phyloP scores from a whole-genome alignment of 2,329 filamentous ascomycete species.

The Fulvia fulva region DNA sequence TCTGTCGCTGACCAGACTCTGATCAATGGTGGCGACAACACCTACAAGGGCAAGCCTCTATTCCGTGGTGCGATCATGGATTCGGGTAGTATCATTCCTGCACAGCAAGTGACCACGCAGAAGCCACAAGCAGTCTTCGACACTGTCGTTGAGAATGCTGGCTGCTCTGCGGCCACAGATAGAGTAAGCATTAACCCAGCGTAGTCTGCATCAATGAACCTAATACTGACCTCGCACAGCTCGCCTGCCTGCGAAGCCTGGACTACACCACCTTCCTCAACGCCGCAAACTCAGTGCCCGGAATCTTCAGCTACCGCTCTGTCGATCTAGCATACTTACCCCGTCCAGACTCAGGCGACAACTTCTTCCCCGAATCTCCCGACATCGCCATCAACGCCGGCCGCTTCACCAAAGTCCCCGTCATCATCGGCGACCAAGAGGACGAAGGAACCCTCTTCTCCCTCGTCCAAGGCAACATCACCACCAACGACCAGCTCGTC shows the following conservation, averaged over 20 bases:
- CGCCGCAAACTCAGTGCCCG: constrained; percentile 67
- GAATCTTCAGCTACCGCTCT: constrained; percentile 62
- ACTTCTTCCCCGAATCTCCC: constrained; percentile 57
- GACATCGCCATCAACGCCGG: constrained; percentile 54
- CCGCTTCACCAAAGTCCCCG: constrained; percentile 56
- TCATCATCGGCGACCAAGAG: constrained; percentile 71
- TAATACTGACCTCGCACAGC: neutral
- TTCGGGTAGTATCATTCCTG: constrained; percentile 61
- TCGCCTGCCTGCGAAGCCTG: constrained; percentile 8
- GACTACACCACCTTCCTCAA: constrained; percentile 44
- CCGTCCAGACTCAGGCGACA: constrained; percentile 59
- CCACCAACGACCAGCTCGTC: constrained; percentile 55
- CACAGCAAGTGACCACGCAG: constrained; percentile 38
- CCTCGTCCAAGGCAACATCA: constrained; percentile 55
- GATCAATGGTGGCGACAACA: constrained; percentile 66
- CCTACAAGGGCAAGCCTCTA: constrained; percentile 68
- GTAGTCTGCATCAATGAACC: neutral
- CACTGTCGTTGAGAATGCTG: constrained; percentile 9
- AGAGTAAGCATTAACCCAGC: neutral
- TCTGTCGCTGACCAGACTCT: neutral
- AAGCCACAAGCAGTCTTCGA: constrained; percentile 18
- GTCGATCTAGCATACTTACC: constrained; percentile 70
- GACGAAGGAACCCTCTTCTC: constrained; percentile 60
- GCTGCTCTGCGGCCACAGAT: constrained; percentile 2
- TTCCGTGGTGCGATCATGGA: constrained; percentile 79